phyloP scores from a whole-genome alignment of 768 basidiomycete species.

The Lepiota venenata region DNA sequence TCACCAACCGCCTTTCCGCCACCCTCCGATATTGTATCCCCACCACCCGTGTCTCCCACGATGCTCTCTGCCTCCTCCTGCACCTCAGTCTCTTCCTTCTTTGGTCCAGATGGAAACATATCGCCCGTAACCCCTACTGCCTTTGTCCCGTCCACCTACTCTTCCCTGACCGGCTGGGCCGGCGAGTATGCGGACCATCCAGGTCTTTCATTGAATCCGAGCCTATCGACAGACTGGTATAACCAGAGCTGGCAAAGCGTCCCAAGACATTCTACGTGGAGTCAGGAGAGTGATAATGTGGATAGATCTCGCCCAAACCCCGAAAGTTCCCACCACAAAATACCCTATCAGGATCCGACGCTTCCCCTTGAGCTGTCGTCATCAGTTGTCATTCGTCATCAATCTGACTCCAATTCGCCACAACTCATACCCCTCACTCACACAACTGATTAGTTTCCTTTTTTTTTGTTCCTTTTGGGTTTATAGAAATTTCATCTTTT shows the following conservation, averaged over 20 bases:
- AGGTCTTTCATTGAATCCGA: background rate
- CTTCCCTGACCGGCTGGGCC: constrained; percentile 36
- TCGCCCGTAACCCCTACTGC: constrained; percentile 14
- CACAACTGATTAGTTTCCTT: too few relatives aligned
- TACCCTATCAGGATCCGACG: constrained; percentile 1
- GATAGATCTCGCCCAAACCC: constrained; percentile 2
- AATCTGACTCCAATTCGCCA: background rate
- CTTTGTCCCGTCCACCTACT: constrained; percentile 26
- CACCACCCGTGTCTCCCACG: constrained; percentile 12
- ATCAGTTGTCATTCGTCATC: background rate
- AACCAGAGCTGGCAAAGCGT: background rate
- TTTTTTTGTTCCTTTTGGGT: too few relatives aligned
- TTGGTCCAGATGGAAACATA: too few relatives aligned
- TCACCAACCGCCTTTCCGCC: constrained; percentile 16
- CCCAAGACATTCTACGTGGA: background rate
- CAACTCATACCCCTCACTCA: background rate
- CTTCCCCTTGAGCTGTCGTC: background rate
- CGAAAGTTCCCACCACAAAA: constrained; percentile 5
- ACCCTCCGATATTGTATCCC: constrained; percentile 16
- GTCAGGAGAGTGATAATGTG: background rate
- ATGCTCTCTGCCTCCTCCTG: constrained; percentile 17
- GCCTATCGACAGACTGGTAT: background rate
- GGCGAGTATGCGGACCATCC: constrained; percentile 25
- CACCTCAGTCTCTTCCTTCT: constrained; percentile 8
- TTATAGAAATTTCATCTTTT: background rate